Evolutionary conservation across 169 alveolate species (phyloP).

Genomic region (Eimeria necatrix): DNA sequence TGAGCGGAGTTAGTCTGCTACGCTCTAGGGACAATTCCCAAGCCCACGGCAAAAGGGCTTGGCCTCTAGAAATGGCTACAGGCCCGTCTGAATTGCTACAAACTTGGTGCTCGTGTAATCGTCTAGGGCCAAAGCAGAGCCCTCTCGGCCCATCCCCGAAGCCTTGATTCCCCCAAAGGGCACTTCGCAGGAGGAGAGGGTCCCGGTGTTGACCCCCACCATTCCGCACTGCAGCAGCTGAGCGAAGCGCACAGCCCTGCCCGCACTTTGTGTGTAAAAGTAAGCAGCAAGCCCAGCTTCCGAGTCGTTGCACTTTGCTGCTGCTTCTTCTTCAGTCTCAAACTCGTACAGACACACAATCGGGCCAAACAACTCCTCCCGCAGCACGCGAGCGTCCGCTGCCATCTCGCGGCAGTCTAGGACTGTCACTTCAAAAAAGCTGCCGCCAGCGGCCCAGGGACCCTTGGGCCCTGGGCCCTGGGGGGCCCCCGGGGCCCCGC

Average conservation of each 20-base stretch:
- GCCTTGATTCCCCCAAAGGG: slow-evolving; percentile 81
- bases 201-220: slow-evolving; percentile 73
- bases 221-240: slow-evolving; percentile 36
- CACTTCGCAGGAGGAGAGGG: slow-evolving; percentile 67
- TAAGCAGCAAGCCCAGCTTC: slow-evolving; percentile 73
- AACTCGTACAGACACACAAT: slow-evolving; percentile 74
- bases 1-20: too few species aligned
- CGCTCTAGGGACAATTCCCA: too few species aligned
- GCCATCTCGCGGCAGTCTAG: slow-evolving; percentile 71
- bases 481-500: neutral
- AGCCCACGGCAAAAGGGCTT: too few species aligned
- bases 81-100: neutral
- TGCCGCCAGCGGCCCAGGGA: neutral
- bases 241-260: slow-evolving; percentile 31
- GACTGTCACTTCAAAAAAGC: slow-evolving; percentile 29
- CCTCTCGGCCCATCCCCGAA: slow-evolving; percentile 83
- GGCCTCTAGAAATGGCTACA: too few species aligned
- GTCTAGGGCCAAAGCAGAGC: slow-evolving; percentile 71
- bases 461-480: neutral
- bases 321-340: slow-evolving; percentile 38
- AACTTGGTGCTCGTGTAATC: slow-evolving; percentile 75
- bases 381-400: neutral
- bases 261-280: neutral
- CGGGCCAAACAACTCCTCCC: slow-evolving; percentile 68
- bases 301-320: slow-evolving; percentile 28